Conservation (phyloP, 2,329 filamentous ascomycete species). For the Fusarium verticillioides region DNA sequence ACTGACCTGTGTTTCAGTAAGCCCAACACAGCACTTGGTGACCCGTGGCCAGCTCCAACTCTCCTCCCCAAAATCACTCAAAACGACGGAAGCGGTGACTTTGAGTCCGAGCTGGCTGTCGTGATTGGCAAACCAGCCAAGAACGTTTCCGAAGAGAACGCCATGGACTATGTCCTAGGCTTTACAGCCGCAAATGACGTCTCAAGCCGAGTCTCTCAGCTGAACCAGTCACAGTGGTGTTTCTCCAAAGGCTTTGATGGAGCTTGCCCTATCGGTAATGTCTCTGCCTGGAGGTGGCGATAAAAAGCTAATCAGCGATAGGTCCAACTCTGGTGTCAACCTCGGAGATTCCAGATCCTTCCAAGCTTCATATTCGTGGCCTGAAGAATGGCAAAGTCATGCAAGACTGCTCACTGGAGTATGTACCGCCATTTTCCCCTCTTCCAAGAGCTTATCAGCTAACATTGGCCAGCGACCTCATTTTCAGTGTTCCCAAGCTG, state of each 20-base stretch:
- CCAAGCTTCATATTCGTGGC: background rate
- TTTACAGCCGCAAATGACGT: slow-evolving; percentile 10
- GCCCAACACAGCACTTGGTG: background rate
- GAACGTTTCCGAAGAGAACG: background rate
- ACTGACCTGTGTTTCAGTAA: background rate
- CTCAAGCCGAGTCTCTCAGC: background rate
- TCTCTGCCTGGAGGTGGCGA: accelerated
- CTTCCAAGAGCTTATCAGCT: accelerated
- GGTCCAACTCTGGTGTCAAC: background rate
- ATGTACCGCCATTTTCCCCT: accelerated
- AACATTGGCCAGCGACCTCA: slow-evolving; percentile 57
- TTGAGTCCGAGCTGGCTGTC: slow-evolving; percentile 1
- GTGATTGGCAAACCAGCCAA: slow-evolving; percentile 7
- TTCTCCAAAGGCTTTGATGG: slow-evolving; percentile 17
- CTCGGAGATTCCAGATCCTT: background rate
- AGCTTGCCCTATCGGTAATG: slow-evolving; percentile 11
- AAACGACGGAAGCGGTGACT: slow-evolving; percentile 7
- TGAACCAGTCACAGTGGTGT: slow-evolving; percentile 9
- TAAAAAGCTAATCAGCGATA: background rate
- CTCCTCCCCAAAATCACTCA: slow-evolving; percentile 5
- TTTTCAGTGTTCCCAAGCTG: slow-evolving; percentile 61
- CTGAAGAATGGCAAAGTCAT: slow-evolving; percentile 3
- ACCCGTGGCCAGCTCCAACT: background rate
- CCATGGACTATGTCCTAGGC: background rate
- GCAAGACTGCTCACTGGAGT: slow-evolving; percentile 4